A percentile compares a stretch with the other conserved stretches of the same genome.
phyloP scores from a whole-genome alignment of 2,329 filamentous ascomycete species.

The Cladophialophora bantiana region DNA sequence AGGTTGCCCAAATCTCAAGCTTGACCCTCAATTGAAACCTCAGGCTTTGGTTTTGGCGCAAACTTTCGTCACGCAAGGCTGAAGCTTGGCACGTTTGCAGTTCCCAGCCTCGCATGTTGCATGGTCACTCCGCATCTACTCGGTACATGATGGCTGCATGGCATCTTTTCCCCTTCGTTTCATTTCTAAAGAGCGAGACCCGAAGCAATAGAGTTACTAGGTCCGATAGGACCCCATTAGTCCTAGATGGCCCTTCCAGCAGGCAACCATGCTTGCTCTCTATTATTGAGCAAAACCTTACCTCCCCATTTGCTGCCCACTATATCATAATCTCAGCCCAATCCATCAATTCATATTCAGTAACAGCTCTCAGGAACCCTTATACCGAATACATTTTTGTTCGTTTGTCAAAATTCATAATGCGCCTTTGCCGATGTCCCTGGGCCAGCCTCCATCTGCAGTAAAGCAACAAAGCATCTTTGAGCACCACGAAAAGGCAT shows the following conservation, averaged over 20 bases:
- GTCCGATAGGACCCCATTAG: not conserved
- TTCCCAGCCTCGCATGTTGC: slow-evolving; percentile 9
- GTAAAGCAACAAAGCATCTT: slow-evolving; percentile 70
- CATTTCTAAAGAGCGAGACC: not conserved
- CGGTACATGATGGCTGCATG: too few species aligned
- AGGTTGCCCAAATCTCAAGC: not conserved
- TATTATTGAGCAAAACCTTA: slow-evolving; percentile 21
- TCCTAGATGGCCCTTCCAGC: not conserved
- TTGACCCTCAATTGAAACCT: not conserved
- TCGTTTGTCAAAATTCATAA: slow-evolving; percentile 55
- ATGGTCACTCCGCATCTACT: not conserved
- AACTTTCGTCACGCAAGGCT: slow-evolving; percentile 23
- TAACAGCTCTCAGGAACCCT: not conserved
- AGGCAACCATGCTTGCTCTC: slow-evolving; percentile 15
- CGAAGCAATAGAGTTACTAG: not conserved
- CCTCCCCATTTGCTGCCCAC: slow-evolving; percentile 2
- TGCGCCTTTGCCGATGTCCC: slow-evolving; percentile 54
- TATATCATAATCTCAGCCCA: not conserved
- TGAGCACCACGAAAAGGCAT: slow-evolving; percentile 84
- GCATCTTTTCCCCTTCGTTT: too few species aligned
- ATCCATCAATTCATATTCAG: not conserved
- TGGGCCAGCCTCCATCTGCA: slow-evolving; percentile 59
- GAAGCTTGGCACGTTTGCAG: slow-evolving; percentile 26
- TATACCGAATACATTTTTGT: slow-evolving; percentile 46
- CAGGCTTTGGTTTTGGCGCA: not conserved